Conservation (phyloP, 768 basidiomycete genomes). For the Leucosporidium yakuticum region DNA sequence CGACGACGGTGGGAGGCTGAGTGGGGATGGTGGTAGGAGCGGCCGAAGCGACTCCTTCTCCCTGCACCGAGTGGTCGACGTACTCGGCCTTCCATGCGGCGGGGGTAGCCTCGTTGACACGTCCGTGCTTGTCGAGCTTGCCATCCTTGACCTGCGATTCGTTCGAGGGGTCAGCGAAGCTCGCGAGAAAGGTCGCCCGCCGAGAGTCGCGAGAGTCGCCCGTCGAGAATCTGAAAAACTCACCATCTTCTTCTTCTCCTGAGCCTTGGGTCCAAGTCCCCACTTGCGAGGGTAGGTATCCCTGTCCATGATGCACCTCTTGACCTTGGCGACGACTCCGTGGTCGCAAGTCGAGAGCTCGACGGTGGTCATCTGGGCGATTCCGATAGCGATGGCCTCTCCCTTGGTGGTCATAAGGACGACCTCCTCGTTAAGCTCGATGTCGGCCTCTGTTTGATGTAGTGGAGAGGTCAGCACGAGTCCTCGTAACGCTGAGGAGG, state of each 20-base stretch:
- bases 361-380: conserved; percentile 86
- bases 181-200: not conserved
- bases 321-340: conserved; percentile 97
- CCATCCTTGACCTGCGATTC: conserved; percentile 80
- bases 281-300: conserved; percentile 96
- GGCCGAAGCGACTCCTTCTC: conserved; percentile 36
- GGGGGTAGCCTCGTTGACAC: conserved; percentile 82
- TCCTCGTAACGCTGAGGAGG: not conserved
- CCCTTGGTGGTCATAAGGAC: conserved; percentile 99
- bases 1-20: conserved; percentile 34
- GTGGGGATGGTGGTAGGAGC: conserved; percentile 23
- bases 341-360: conserved; percentile 97
- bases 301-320: conserved; percentile 97
- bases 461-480: not conserved
- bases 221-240: conserved; percentile 28
- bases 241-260: conserved; percentile 88
- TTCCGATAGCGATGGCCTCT: conserved; percentile 41
- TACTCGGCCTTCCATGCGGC: conserved; percentile 87
- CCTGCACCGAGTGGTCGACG: conserved; percentile 62
- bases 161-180: not conserved
- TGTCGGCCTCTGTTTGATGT: conserved; percentile 61
- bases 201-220: too few relatives aligned
- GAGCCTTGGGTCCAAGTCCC: conserved; percentile 98
- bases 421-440: conserved; percentile 88
- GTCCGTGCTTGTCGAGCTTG: conserved; percentile 89